Evolutionary conservation across 1,139 yeast species (phyloP), one percentile per base, ranked within the genome.

Genomic region (Saccharomyces hybrid): DNA sequence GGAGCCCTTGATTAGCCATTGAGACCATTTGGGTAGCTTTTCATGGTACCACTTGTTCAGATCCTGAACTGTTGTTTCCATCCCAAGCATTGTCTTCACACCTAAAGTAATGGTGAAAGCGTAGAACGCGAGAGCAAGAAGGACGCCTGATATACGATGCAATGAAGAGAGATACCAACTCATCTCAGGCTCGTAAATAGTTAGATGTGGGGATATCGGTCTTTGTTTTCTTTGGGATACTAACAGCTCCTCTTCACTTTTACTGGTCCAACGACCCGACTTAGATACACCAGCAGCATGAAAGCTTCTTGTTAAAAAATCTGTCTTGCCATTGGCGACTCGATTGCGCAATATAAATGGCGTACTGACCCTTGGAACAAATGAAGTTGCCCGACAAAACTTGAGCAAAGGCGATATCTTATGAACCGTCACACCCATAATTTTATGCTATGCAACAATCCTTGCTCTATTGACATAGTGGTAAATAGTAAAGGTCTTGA

Each of bases 101-200:
- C 93, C 96, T 70, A 85, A 90, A 11, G 85, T 77, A 64, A 84
- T 77, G 25, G 96, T 84, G 62, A 88, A 78, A 29, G 81, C 89
- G 72, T 90, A 91, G 71, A 91, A 84, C 3, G 81, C 84, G 57
- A 78, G 83, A 47, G 91, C 97, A 70, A 93, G 75, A 50, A 83
- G 81, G 32, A 90, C 86, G 70, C 98, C 97, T 50, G 95, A 82
- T 66, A 93, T 74, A 79, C 99, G 86, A 75, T 93, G 98, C 59
- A 86, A 72, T 44, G 85, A 76, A 5, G 98, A 91, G 70, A 93
- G 71, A 61, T 80, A 73, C 87, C 86, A 80, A 48, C 98, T 88
- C 62, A 91, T 72, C 76, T 93, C 97, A 53, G 95, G 95, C 75
- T 89, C 78, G 76, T 91, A 93, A 69, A 93, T 91, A 57, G 83